Evolutionary conservation across 192 early-diverging fungal species (phyloP).

Genomic region (Tieghemiomyces parasiticus): DNA sequence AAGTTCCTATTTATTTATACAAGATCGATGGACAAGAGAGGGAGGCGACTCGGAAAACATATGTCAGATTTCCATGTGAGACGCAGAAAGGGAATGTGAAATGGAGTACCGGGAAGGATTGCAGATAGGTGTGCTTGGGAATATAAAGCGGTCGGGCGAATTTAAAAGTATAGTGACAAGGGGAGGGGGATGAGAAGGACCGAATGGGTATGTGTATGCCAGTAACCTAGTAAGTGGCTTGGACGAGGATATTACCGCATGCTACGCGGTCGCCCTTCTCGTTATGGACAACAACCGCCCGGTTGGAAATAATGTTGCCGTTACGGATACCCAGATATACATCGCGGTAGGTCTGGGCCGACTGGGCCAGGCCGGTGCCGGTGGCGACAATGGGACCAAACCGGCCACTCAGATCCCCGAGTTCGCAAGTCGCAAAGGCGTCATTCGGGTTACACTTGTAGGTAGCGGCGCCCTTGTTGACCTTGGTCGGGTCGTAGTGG

Average conservation of each 20-base stretch:
- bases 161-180: too few species aligned
- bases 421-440: background rate
- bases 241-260: constrained; percentile 1
- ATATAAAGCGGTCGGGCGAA: too few species aligned
- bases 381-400: background rate
- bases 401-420: background rate
- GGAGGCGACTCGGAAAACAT: too few species aligned
- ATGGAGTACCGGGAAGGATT: too few species aligned
- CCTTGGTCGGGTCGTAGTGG: background rate
- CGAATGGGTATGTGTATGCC: too few species aligned
- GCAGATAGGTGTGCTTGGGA: too few species aligned
- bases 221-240: background rate
- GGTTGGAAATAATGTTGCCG: background rate
- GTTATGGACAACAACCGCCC: background rate
- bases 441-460: background rate
- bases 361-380: background rate
- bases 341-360: background rate
- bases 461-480: background rate
- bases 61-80: too few species aligned
- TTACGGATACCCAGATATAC: background rate
- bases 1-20: too few species aligned
- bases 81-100: too few species aligned
- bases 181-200: too few species aligned
- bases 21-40: too few species aligned
- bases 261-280: background rate